phyloP scores from a whole-genome alignment of 148 eudicot species.

The Vaccinium vitisidaea region DNA sequence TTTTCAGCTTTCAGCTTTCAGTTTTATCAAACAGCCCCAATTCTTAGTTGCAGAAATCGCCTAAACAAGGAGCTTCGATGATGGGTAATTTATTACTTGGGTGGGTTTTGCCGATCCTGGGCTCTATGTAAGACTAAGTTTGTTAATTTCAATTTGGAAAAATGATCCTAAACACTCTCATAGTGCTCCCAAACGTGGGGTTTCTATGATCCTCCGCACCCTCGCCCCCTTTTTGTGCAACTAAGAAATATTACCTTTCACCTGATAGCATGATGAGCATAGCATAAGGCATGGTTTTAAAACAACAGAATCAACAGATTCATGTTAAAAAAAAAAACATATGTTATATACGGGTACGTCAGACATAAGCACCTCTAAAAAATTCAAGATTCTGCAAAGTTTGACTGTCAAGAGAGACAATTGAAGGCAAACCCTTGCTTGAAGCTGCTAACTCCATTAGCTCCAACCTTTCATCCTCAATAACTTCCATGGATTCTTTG shows the following conservation, averaged over 20 bases:
- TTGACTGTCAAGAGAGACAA: slow-evolving; percentile 71
- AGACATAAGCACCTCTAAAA: slow-evolving; percentile 52
- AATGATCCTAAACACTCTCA: not conserved
- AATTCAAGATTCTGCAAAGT: slow-evolving; percentile 69
- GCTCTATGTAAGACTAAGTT: not conserved
- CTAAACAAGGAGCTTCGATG: not conserved
- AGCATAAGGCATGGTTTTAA: not conserved
- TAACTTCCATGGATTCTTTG: slow-evolving; percentile 82
- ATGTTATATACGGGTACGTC: not conserved
- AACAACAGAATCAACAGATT: not conserved
- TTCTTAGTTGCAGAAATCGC: not conserved
- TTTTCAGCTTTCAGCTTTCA: too few relatives aligned
- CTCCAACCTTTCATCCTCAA: slow-evolving; percentile 91
- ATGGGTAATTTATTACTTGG: too few relatives aligned
- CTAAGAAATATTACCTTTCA: not conserved
- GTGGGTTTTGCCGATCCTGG: not conserved
- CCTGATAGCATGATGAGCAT: not conserved
- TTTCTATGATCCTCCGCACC: not conserved
- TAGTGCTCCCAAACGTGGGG: not conserved
- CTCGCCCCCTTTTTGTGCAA: not conserved
- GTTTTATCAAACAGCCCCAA: not conserved
- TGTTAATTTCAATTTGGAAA: not conserved
- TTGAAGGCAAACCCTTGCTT: slow-evolving; percentile 67
- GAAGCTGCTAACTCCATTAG: slow-evolving; percentile 92
- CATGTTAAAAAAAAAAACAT: not conserved